These are phyloP conservation scores for Trichoderma guizhouense DNA, from an alignment of 2,329 filamentous ascomycete species.

Conservation along the genomic window DNA sequence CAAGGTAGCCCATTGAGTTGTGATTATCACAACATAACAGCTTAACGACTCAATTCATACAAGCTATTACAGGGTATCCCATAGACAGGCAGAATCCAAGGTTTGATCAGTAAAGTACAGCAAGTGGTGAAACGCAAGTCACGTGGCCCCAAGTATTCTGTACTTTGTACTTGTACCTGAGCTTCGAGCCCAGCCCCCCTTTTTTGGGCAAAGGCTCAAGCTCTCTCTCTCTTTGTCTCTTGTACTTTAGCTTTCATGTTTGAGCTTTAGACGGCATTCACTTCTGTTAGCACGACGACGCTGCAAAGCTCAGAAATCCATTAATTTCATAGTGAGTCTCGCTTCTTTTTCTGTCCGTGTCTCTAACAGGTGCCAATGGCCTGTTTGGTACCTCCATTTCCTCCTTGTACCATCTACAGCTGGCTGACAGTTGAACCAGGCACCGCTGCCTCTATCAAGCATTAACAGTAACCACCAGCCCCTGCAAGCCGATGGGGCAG, in stretches of 20 bases:
- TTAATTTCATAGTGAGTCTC: not conserved
- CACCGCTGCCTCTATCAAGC: not conserved
- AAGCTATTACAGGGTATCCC: not conserved
- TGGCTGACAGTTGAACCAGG: not conserved
- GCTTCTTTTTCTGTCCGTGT: not conserved
- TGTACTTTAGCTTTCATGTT: not conserved
- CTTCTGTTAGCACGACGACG: constrained; percentile 3
- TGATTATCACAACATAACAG: not conserved
- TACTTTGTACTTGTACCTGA: not conserved
- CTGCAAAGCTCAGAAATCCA: not conserved
- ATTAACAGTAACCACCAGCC: not conserved
- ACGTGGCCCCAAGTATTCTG: not conserved
- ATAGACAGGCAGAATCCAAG: not conserved
- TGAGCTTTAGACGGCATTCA: constrained; percentile 9
- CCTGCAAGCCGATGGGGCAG: not conserved
- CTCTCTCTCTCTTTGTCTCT: constrained; percentile 7
- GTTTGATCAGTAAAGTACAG: not conserved
- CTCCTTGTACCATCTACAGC: not conserved
- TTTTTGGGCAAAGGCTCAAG: not conserved
- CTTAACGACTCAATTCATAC: not conserved
- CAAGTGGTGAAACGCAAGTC: not conserved
- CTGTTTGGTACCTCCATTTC: not conserved
- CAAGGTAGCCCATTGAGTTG: not conserved
- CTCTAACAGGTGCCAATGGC: not conserved
- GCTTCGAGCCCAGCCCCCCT: constrained; percentile 4